phyloP scores from a whole-genome alignment of 768 basidiomycete genomes.

The Leccinum broughii region DNA sequence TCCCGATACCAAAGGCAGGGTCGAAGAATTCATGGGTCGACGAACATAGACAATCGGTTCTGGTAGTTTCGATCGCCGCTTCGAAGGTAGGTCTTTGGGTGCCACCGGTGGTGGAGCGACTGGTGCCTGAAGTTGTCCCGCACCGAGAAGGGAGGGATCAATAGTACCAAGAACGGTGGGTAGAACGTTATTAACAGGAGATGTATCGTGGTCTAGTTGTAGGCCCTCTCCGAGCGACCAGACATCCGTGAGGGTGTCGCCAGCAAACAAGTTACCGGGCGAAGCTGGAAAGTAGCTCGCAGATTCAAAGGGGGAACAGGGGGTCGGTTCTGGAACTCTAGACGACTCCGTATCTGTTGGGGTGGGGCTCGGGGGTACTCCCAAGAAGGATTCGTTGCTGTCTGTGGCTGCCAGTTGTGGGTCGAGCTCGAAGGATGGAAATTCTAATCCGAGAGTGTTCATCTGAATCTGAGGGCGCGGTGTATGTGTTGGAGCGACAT shows the following conservation, averaged over 20 bases:
- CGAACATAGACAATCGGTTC: constrained; percentile 34
- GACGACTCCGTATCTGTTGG: not conserved
- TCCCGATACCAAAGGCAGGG: constrained; percentile 19
- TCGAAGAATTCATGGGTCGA: constrained; percentile 25
- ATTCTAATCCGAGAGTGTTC: constrained; percentile 5
- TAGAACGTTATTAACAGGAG: not conserved
- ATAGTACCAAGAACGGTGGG: constrained; percentile 21
- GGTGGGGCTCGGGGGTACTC: constrained; percentile 29
- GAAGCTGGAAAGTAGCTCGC: constrained; percentile 5
- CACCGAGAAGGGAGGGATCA: constrained; percentile 32
- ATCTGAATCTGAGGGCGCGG: constrained; percentile 7
- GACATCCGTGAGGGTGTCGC: not conserved
- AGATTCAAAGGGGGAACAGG: constrained; percentile 2
- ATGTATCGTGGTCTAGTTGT: not conserved
- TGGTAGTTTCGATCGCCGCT: constrained; percentile 17
- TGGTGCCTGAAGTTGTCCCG: constrained; percentile 5
- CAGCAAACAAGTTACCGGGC: constrained; percentile 2
- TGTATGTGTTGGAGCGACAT: constrained; percentile 2
- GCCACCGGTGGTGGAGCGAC: not conserved
- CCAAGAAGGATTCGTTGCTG: constrained; percentile 25
- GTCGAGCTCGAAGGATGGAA: constrained; percentile 11
- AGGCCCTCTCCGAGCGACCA: constrained; percentile 13
- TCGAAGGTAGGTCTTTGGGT: constrained; percentile 1
- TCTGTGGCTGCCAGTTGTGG: constrained; percentile 6
- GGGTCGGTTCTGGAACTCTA: not conserved